These are phyloP conservation scores for Tilletia walkeri DNA, from an alignment of 1,284 basidiomycete genomes.

Conservation along the genomic window DNA sequence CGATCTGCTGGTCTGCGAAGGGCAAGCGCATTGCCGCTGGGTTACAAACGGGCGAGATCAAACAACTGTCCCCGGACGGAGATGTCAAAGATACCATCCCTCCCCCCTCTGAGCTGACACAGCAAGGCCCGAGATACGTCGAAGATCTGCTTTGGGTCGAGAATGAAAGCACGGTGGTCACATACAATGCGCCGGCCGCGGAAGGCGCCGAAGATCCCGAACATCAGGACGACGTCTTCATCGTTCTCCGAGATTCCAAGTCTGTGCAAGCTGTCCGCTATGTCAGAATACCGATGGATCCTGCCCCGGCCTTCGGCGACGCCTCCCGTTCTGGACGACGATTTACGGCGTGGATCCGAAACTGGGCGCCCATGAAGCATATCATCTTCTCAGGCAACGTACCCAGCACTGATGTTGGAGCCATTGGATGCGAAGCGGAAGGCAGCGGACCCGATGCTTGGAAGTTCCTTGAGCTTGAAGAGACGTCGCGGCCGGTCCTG, in stretches of 20 bases:
- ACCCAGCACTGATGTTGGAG: slow-evolving; percentile 72
- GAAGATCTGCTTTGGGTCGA: slow-evolving; percentile 68
- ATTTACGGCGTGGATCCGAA: slow-evolving; percentile 61
- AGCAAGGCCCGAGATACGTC: slow-evolving; percentile 58
- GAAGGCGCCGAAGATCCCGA: slow-evolving; percentile 41
- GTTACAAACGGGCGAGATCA: slow-evolving; percentile 68
- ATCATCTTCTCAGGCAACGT: slow-evolving; percentile 71
- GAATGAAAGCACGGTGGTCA: slow-evolving; percentile 69
- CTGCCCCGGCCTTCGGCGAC: slow-evolving; percentile 64
- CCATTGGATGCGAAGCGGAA: slow-evolving; percentile 61
- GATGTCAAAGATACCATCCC: slow-evolving; percentile 65
- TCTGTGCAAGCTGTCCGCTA: slow-evolving; percentile 59
- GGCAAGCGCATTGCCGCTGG: slow-evolving; percentile 81
- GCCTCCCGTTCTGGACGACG: slow-evolving; percentile 64
- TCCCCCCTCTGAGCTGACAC: slow-evolving; percentile 60
- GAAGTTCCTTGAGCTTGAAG: slow-evolving; percentile 72
- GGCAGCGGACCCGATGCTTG: slow-evolving; percentile 61
- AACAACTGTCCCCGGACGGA: slow-evolving; percentile 68
- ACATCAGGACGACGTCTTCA: slow-evolving; percentile 64
- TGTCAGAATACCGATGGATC: slow-evolving; percentile 60
- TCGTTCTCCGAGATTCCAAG: slow-evolving; percentile 68
- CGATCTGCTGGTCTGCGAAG: slow-evolving; percentile 79
- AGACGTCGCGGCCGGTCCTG: slow-evolving; percentile 67
- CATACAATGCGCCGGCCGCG: slow-evolving; percentile 61
- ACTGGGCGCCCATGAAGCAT: slow-evolving; percentile 67